phyloP scores from a whole-genome alignment of 768 basidiomycete genomes.

The Amanita exitialis region DNA sequence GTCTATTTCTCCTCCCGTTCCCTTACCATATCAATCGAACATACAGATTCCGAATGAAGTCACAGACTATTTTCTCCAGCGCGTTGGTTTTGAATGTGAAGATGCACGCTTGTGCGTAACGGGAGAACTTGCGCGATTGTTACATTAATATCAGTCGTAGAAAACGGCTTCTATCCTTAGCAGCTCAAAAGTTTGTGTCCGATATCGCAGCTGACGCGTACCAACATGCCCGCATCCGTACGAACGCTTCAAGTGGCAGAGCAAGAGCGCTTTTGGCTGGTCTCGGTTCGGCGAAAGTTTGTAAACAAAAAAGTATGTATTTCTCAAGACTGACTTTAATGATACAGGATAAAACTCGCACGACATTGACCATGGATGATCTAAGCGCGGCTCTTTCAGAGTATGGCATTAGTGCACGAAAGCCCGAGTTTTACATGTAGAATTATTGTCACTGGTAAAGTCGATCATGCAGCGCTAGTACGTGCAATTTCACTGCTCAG shows the following conservation, averaged over 20 bases:
- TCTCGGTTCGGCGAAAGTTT: constrained; percentile 55
- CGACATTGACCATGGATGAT: constrained; percentile 96
- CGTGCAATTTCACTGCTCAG: too few relatives aligned
- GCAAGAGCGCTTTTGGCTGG: constrained; percentile 47
- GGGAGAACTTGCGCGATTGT: background rate
- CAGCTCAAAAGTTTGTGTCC: constrained; percentile 96
- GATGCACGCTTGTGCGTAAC: constrained; percentile 72
- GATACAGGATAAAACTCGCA: constrained; percentile 77
- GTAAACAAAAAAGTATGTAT: constrained; percentile 9
- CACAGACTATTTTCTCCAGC: constrained; percentile 93
- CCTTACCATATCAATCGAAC: background rate
- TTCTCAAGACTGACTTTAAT: background rate
- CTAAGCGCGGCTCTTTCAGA: constrained; percentile 87
- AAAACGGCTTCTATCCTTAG: constrained; percentile 88
- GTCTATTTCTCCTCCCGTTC: constrained; percentile 12
- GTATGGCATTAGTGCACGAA: constrained; percentile 90
- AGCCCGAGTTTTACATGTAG: constrained; percentile 89
- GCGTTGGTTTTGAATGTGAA: constrained; percentile 92
- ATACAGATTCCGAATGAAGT: constrained; percentile 92
- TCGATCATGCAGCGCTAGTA: background rate
- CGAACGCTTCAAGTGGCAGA: constrained; percentile 73
- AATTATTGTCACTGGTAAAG: background rate
- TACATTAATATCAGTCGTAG: constrained; percentile 28
- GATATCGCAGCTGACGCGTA: constrained; percentile 96
- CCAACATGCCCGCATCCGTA: constrained; percentile 93